Conservation (phyloP, 345 rosid species). For the Pugionium cornutum region DNA sequence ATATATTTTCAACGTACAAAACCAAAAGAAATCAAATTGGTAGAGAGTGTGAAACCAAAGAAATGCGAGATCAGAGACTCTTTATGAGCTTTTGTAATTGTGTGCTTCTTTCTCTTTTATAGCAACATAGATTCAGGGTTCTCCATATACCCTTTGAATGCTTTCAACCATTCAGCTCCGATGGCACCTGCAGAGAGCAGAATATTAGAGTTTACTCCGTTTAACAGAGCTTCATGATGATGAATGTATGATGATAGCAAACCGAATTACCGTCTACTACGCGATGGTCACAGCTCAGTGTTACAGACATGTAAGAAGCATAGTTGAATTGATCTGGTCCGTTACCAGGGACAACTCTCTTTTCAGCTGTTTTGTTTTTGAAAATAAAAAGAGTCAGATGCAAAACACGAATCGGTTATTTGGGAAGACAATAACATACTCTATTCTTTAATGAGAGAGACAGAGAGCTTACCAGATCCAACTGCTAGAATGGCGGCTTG, state of each 20-base stretch:
- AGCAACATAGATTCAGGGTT: slow-evolving; percentile 96
- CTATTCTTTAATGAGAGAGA: slow-evolving; percentile 17
- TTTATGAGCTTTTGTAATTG: slow-evolving; percentile 1
- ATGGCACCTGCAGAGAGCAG: slow-evolving; percentile 61
- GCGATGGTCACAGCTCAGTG: slow-evolving; percentile 97
- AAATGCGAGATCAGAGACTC: slow-evolving; percentile 26
- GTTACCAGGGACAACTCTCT: slow-evolving; percentile 78
- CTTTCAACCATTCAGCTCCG: slow-evolving; percentile 97
- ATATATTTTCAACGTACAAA: slow-evolving; percentile 13
- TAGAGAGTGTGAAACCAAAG: slow-evolving; percentile 25
- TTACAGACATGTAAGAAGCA: slow-evolving; percentile 83
- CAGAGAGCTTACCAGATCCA: slow-evolving; percentile 68
- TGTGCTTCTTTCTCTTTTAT: slow-evolving; percentile 29
- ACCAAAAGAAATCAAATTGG: slow-evolving; percentile 28
- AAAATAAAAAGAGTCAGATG: not conserved
- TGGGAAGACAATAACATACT: slow-evolving; percentile 13
- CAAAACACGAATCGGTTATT: not conserved
- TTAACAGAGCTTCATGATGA: not conserved
- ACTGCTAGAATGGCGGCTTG: slow-evolving; percentile 96
- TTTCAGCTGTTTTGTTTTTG: slow-evolving; percentile 64
- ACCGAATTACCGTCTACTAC: slow-evolving; percentile 75
- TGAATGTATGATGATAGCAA: not conserved
- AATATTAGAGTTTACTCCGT: not conserved
- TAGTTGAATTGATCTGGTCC: slow-evolving; percentile 62
- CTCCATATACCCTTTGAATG: slow-evolving; percentile 90